phyloP scores from a whole-genome alignment of 768 basidiomycete genomes.

The Daedaleopsis sinensis region DNA sequence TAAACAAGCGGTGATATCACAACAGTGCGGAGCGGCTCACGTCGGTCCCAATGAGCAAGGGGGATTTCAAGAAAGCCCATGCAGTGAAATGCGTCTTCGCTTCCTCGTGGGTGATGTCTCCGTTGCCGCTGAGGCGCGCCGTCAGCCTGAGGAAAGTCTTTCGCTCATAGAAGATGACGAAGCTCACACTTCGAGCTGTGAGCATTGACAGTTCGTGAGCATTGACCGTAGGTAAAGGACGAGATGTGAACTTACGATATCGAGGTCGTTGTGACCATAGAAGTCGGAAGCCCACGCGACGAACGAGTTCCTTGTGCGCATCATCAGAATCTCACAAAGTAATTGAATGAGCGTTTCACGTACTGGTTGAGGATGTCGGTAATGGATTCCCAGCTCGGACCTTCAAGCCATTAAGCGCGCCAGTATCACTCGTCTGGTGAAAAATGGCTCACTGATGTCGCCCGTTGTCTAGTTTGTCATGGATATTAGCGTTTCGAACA shows the following conservation, averaged over 20 bases:
- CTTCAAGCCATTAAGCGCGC: not conserved
- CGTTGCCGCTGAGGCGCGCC: conserved; percentile 55
- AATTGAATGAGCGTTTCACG: conserved; percentile 14
- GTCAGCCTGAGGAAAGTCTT: not conserved
- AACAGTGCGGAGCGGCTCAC: conserved; percentile 12
- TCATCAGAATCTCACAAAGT: not conserved
- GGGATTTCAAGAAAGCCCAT: conserved; percentile 74
- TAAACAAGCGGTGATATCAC: too few species aligned
- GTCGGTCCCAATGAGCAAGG: conserved; percentile 61
- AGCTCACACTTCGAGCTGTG: conserved; percentile 24
- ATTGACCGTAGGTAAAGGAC: not conserved
- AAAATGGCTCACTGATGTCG: conserved; percentile 31
- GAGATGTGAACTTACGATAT: conserved; percentile 50
- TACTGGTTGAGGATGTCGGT: conserved; percentile 58
- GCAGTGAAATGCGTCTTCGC: conserved; percentile 72
- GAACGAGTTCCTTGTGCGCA: conserved; percentile 58
- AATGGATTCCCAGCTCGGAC: conserved; percentile 49
- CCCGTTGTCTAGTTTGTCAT: conserved; percentile 26
- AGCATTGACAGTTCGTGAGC: conserved; percentile 4
- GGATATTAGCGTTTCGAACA: too few species aligned
- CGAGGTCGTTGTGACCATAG: conserved; percentile 70
- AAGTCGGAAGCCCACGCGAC: conserved; percentile 64
- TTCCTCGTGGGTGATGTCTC: conserved; percentile 62
- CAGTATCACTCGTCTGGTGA: not conserved
- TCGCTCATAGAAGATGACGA: not conserved